phyloP scores from a whole-genome alignment of 345 rosid genomes.

The Acer saccharum region DNA sequence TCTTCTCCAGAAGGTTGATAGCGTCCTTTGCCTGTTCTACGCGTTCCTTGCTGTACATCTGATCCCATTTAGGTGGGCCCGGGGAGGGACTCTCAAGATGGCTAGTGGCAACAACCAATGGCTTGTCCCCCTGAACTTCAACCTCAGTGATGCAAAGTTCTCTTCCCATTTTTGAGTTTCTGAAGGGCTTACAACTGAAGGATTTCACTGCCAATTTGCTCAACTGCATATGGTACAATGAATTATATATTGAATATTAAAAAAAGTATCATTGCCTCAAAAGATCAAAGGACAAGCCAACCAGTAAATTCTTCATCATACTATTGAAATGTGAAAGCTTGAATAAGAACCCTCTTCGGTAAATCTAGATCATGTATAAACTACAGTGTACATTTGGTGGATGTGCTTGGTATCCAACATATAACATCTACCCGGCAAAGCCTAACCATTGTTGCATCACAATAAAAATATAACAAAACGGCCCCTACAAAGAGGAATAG shows the following conservation, averaged over 20 bases:
- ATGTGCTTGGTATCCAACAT: not conserved
- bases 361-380: not conserved
- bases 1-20: constrained; percentile 44
- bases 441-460: not conserved
- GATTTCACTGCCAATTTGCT: constrained; percentile 78
- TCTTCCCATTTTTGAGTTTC: constrained; percentile 87
- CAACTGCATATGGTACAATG: constrained; percentile 49
- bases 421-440: not conserved
- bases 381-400: no score
- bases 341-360: not conserved
- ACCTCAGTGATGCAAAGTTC: constrained; percentile 75
- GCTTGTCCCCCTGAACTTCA: constrained; percentile 53
- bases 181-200: constrained; percentile 57
- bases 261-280: not conserved
- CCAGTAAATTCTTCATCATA: not conserved
- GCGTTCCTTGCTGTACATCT: constrained; percentile 94
- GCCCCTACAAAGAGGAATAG: not conserved
- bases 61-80: constrained; percentile 92
- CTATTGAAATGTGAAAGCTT: not conserved
- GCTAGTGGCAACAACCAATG: constrained; percentile 80
- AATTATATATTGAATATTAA: not conserved
- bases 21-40: constrained; percentile 79
- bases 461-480: not conserved
- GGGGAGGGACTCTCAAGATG: constrained; percentile 99
- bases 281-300: not conserved